Conservation (phyloP, 441 rosid genomes). For the Sinapis alba region DNA sequence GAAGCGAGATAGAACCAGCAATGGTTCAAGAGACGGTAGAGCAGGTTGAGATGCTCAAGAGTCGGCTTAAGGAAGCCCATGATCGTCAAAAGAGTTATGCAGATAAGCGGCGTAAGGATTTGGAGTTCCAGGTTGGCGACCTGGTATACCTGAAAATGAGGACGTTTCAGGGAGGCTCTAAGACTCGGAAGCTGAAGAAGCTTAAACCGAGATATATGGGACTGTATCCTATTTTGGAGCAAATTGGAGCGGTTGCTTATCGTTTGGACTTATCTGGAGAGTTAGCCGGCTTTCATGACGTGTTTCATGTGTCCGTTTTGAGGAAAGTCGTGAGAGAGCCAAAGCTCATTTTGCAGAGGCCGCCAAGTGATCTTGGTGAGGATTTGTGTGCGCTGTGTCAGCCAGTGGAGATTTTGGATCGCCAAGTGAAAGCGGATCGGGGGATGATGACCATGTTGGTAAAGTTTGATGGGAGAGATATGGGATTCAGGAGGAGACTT, state of each 20-base stretch:
- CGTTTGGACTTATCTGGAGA: neutral
- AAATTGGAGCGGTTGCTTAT: neutral
- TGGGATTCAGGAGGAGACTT: too few species aligned
- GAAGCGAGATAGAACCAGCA: neutral
- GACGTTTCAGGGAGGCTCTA: neutral
- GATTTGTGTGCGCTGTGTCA: too few species aligned
- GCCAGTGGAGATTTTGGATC: too few species aligned
- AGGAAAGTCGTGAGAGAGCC: too few species aligned
- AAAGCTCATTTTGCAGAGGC: too few species aligned
- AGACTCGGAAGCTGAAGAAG: neutral
- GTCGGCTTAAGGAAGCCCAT: neutral
- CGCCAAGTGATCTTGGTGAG: too few species aligned
- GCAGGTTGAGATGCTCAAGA: neutral
- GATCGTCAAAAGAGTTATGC: neutral
- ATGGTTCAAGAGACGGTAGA: neutral
- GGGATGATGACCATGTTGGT: too few species aligned
- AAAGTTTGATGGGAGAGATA: too few species aligned
- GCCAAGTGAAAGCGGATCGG: too few species aligned
- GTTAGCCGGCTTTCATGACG: too few species aligned
- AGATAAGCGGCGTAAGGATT: neutral
- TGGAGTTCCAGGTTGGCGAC: neutral
- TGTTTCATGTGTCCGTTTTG: too few species aligned
- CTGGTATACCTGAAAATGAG: neutral
- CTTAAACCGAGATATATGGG: neutral
- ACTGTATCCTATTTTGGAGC: neutral